Base-by-base conservation (phyloP, 2,329 filamentous ascomycete genomes). In the Pseudogymnoascus destructans region DNA sequence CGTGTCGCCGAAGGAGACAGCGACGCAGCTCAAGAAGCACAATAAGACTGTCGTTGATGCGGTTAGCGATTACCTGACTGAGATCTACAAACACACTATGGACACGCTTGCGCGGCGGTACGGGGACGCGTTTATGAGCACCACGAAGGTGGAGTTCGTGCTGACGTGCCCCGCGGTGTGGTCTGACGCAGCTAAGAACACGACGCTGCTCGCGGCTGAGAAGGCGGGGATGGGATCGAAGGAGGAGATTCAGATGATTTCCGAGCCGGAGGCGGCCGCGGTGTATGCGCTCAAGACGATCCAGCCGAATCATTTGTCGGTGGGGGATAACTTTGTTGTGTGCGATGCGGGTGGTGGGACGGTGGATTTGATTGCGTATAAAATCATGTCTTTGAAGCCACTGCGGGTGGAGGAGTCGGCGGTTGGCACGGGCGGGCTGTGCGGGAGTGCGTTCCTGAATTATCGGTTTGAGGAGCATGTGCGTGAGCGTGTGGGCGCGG, bases 111-210 rank as follows among this genome's bases (percentile, higher is more conserved):
- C 80, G 1, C 76, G 84, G 61, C 76, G 86, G 52, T 91, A 90
- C 67, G 87, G 87, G 64, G 84, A 87, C 71, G 83, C 82, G 0
- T 91, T 92, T 66, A 88, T 91, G 82, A 30, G 79, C 5, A 81
- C 80, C 6, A 90, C 86, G 4, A 83, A 82, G 65, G 82, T 89
- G 36, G 83, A 91, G 61, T 91, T 88, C 65, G 86, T 92, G 55
- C 75, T 93, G 58, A 92, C 87, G 0, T 88, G 87, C 57, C 88
- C 88, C 6, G 88, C 88, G 6, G 86, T 92, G 6, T 93, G 88
- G 88, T 88, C 83, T 21, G 88, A 93, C 68, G 81, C 85, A 0
- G 88, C 87, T n/a, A 92, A 91, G 73, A 87, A 89, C 69, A 87
- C 86, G 5, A 92, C 87, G 1, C 71, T 90, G 55, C 80, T 86